Percentiles rank a stretch among this genome's conserved stretches.
phyloP scores from a whole-genome alignment of 345 rosid species.

The Psidium friedrichsthalianum region DNA sequence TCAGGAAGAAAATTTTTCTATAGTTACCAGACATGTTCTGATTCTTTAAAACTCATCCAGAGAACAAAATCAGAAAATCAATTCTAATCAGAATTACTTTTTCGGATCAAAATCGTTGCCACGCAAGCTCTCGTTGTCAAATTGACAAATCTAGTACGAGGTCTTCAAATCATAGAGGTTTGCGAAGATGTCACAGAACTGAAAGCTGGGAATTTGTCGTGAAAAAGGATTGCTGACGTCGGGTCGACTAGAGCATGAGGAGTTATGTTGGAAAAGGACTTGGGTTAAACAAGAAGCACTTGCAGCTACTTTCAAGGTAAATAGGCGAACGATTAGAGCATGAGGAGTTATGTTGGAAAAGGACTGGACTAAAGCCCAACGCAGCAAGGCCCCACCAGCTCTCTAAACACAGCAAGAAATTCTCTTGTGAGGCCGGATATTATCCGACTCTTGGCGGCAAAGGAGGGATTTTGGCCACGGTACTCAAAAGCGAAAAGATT shows the following conservation, averaged over 20 bases:
- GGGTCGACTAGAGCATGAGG: neutral
- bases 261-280: no score
- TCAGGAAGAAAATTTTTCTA: no score
- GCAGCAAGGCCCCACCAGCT: neutral
- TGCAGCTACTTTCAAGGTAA: neutral
- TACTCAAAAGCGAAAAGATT: neutral
- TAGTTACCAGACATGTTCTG: no score
- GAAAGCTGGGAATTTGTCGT: neutral
- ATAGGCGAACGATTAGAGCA: neutral
- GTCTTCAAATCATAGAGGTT: neutral
- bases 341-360: neutral
- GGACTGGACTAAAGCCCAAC: neutral
- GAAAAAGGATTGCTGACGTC: neutral
- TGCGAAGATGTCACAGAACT: neutral
- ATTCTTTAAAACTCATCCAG: no score
- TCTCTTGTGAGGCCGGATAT: neutral
- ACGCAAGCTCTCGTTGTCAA: neutral
- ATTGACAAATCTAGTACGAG: neutral
- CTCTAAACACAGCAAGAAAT: neutral
- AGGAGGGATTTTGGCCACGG: neutral
- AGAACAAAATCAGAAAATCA: no score
- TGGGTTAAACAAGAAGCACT: neutral
- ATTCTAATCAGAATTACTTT: no score
- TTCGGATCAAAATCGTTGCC: no score
- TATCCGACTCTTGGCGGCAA: neutral